A percentile compares a stretch with the other conserved stretches of the same genome.
Evolutionary conservation across 2,329 filamentous ascomycete genomes (phyloP).

Genomic region (Fusarium tricinctum): DNA sequence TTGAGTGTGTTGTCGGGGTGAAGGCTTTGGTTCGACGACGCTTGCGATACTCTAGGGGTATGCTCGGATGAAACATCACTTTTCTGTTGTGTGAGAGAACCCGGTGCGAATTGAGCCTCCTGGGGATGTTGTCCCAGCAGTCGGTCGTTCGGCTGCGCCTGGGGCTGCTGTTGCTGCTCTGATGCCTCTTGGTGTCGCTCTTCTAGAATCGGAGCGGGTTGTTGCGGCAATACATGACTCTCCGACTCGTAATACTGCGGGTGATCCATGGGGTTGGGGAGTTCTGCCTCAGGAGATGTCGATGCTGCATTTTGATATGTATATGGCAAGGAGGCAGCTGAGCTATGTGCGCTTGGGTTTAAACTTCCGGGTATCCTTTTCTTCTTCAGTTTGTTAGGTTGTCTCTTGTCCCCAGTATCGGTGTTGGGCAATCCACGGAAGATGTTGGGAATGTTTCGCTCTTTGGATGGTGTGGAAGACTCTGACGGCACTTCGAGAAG

Average conservation of each 20-base stretch:
- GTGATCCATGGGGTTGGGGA: constrained; percentile 62
- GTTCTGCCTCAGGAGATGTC: constrained; percentile 63
- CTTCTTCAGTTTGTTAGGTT: constrained; percentile 93
- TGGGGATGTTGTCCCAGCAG: constrained; percentile 29
- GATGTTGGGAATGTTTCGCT: constrained; percentile 76
- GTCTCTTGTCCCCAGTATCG: constrained; percentile 72
- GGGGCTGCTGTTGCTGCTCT: constrained; percentile 34
- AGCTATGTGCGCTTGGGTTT: constrained; percentile 92
- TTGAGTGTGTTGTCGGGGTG: constrained; percentile 67
- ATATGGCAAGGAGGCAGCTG: constrained; percentile 77
- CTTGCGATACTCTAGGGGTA: constrained; percentile 63
- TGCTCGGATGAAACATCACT: constrained; percentile 59
- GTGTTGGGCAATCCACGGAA: constrained; percentile 79
- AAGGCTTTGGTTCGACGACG: constrained; percentile 57
- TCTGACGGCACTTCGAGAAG: constrained; percentile 60
- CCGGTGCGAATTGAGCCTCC: constrained; percentile 39
- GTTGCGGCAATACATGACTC: constrained; percentile 32
- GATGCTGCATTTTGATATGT: constrained; percentile 60
- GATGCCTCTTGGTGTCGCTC: constrained; percentile 38
- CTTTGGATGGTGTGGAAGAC: constrained; percentile 70
- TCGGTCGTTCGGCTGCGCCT: constrained; percentile 23
- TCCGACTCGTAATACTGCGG: constrained; percentile 40
- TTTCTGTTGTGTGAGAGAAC: constrained; percentile 39
- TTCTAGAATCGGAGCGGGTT: constrained; percentile 43
- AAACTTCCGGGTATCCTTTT: constrained; percentile 81